phyloP scores from a whole-genome alignment of 1,284 basidiomycete species.

The Naganishia albida region DNA sequence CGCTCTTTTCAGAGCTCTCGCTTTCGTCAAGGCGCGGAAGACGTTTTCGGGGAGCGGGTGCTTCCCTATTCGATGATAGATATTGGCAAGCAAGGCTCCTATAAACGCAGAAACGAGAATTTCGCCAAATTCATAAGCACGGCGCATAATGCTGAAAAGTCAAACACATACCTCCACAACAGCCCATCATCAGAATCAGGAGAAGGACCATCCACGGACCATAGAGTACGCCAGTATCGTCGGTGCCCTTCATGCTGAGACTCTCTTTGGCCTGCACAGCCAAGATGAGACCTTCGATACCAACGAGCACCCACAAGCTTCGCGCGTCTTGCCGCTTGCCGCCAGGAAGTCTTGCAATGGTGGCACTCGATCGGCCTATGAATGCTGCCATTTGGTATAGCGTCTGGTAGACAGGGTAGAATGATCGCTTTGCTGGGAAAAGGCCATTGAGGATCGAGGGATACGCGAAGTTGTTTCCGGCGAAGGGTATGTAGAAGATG shows the following conservation, averaged over 20 bases:
- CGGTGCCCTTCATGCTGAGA: slow-evolving; percentile 27
- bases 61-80: slow-evolving; percentile 28
- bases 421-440: slow-evolving; percentile 29
- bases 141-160: too few species aligned
- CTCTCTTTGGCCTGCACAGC: slow-evolving; percentile 22
- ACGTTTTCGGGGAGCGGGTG: slow-evolving; percentile 28
- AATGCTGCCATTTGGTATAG: slow-evolving; percentile 31
- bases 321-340: slow-evolving; percentile 29
- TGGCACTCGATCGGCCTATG: slow-evolving; percentile 29
- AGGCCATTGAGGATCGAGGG: slow-evolving; percentile 28
- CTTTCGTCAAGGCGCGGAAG: slow-evolving; percentile 27
- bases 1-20: slow-evolving; percentile 25
- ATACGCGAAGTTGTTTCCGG: slow-evolving; percentile 24
- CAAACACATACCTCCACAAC: slow-evolving; percentile 7
- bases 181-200: slow-evolving; percentile 28
- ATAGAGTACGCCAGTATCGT: slow-evolving; percentile 26
- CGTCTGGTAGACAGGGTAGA: slow-evolving; percentile 31
- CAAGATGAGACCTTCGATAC: slow-evolving; percentile 26
- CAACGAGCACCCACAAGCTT: slow-evolving; percentile 26
- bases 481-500: slow-evolving; percentile 31
- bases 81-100: slow-evolving; percentile 16
- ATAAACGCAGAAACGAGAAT: too few species aligned
- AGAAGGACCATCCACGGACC: slow-evolving; percentile 29
- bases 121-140: too few species aligned
- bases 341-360: slow-evolving; percentile 26